A percentile compares a stretch with the other conserved stretches of the same genome.
phyloP scores from a whole-genome alignment of 2,329 filamentous ascomycete genomes.

The Penicillium freii region DNA sequence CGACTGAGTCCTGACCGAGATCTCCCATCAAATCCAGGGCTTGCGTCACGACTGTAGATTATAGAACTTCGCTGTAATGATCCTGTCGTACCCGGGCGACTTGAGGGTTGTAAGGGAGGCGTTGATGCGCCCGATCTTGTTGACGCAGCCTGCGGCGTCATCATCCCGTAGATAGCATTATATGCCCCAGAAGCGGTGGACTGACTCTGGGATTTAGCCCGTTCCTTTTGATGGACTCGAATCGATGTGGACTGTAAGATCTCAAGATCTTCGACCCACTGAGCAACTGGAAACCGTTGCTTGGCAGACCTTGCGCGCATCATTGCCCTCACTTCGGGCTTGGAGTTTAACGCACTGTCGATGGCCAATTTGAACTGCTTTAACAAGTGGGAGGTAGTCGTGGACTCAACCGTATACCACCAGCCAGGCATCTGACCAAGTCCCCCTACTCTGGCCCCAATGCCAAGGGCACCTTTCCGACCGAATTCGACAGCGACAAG shows the following conservation, averaged over 20 bases:
- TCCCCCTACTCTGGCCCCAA: constrained; percentile 65
- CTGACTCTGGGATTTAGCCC: constrained; percentile 31
- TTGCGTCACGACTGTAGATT: constrained; percentile 40
- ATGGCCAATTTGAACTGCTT: constrained; percentile 66
- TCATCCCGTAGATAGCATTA: constrained; percentile 43
- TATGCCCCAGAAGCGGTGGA: constrained; percentile 39
- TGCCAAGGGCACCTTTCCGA: constrained; percentile 65
- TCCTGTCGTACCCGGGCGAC: constrained; percentile 35
- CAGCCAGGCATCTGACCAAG: constrained; percentile 70
- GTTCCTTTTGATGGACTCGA: constrained; percentile 53
- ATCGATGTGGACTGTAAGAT: constrained; percentile 61
- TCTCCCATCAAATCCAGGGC: constrained; percentile 31
- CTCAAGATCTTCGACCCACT: constrained; percentile 65
- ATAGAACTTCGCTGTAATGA: constrained; percentile 41
- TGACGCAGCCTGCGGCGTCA: constrained; percentile 27
- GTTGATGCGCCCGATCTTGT: constrained; percentile 25
- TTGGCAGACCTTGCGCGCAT: constrained; percentile 66
- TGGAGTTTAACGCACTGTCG: constrained; percentile 59
- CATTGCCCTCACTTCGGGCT: constrained; percentile 54
- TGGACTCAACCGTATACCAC: constrained; percentile 69
- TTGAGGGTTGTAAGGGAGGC: constrained; percentile 36
- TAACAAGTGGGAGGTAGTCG: constrained; percentile 60
- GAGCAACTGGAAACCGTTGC: constrained; percentile 65
- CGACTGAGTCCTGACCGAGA: constrained; percentile 35
- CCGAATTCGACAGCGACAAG: constrained; percentile 68